Evolutionary conservation across 805 yeast genomes (phyloP).

Genomic region (Kregervanrija delftensis): DNA sequence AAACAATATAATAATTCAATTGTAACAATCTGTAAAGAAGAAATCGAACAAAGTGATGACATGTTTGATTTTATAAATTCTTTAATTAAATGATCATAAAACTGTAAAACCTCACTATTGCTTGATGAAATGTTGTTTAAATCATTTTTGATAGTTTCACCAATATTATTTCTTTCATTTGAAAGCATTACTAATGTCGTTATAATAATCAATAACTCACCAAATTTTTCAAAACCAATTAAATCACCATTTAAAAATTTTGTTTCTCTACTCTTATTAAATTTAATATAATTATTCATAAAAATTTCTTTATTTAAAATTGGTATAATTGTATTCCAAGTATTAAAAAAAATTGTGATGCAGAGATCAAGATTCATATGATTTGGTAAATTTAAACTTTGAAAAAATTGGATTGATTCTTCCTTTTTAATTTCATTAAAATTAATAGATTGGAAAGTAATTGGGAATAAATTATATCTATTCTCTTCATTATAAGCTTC

Average conservation of each 20-base stretch:
- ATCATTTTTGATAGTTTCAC: background rate
- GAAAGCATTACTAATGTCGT: constrained; percentile 44
- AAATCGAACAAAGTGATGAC: constrained; percentile 54
- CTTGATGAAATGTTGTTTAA: constrained; percentile 11
- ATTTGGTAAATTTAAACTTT: constrained; percentile 37
- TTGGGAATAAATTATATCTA: constrained; percentile 24
- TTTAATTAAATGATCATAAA: constrained; percentile 55
- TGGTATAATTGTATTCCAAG: constrained; percentile 71
- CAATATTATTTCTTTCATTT: constrained; percentile 24
- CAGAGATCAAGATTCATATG: constrained; percentile 61
- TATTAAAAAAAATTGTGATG: constrained; percentile 60
- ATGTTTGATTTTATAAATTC: constrained; percentile 57
- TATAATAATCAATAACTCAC: constrained; percentile 44
- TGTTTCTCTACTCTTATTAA: constrained; percentile 39
- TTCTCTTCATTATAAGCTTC: constrained; percentile 34
- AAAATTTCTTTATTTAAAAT: constrained; percentile 66
- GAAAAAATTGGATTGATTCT: constrained; percentile 42
- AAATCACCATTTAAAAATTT: constrained; percentile 34
- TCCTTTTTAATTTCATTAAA: constrained; percentile 31
- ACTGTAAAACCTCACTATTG: constrained; percentile 32
- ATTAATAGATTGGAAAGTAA: constrained; percentile 29
- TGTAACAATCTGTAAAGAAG: constrained; percentile 61
- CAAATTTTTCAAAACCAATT: constrained; percentile 46
- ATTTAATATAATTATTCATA: constrained; percentile 46
- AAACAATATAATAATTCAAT: constrained; percentile 66